Base-by-base conservation (phyloP, 257 asterid species). In the Plantago elongata region DNA sequence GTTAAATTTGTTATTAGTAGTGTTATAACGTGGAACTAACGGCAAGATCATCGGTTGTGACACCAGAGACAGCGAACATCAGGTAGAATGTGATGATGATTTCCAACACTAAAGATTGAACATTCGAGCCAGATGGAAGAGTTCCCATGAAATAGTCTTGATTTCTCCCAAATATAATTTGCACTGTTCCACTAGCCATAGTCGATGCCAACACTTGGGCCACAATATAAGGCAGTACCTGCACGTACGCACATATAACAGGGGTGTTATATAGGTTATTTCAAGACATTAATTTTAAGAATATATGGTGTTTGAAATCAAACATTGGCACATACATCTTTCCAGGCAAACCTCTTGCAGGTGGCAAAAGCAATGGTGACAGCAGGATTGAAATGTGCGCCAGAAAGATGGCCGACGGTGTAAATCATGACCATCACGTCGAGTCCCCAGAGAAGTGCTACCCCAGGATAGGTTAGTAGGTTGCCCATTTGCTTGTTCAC, bases 381-480 rank as follows among this genome's bases (percentile, higher is more conserved):
- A 27, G 83, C 83, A 6, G 80, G 85, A 45, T 80, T 80, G 29
- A 80, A 80, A 74, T 80, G 85, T 11, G 85, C 85, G 30, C 85
- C 85, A 17, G 83, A 80, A 4, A 80, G 57, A 29, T 80, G 86
- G 1, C 83, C 81, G 18, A 80, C 63, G 2, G 80, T 62, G 60
- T 80, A 80, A 64, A 74, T 60, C 81, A 80, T 69, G 15, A 77
- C 74, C 83, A 77, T 74, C 11, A 80, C 78, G 60, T 65, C 77
- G 60, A 77, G 51, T 15, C 83, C 86, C 80, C 82, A 77, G n/a
- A 72, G 64, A 0, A 80, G 60, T 0, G 77, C 73, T 18, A 77
- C 60, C 11, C 83, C 85, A 0, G 85, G 85, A 2, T 71, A 54
- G 3, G 83, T 80, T 27, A 77, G 57, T 37, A 74, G 57, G n/a